Evolutionary conservation across 345 rosid species (phyloP).

Genomic region (Salix suchowensis): DNA sequence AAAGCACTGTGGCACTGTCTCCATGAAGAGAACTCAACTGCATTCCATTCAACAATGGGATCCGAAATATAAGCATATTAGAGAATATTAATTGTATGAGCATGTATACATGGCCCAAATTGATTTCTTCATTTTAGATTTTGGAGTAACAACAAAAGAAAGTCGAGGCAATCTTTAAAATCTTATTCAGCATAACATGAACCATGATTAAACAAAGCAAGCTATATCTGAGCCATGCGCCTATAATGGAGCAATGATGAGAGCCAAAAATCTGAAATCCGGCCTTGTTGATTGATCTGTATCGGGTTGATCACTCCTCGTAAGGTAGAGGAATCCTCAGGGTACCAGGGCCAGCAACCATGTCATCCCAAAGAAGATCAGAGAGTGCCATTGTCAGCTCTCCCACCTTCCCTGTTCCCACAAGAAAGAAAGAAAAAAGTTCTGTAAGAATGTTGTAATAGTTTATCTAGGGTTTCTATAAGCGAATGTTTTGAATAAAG

Average conservation of each 20-base stretch:
- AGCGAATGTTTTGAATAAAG: background rate
- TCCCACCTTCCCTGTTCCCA: constrained; percentile 53
- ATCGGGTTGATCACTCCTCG: constrained; percentile 2
- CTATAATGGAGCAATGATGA: background rate
- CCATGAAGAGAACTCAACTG: too few species aligned
- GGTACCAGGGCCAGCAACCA: constrained; percentile 49
- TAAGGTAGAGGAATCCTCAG: constrained; percentile 45
- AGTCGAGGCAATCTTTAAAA: background rate
- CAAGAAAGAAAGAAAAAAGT: background rate
- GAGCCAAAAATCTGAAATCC: background rate
- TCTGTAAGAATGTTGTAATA: background rate
- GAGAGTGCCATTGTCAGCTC: constrained; percentile 64
- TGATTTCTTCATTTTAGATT: background rate
- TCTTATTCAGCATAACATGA: constrained; percentile 6
- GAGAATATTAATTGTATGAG: too few species aligned
- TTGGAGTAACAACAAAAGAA: background rate
- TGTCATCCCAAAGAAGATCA: constrained; percentile 63
- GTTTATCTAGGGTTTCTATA: too few species aligned
- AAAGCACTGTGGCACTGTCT: too few species aligned
- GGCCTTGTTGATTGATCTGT: background rate
- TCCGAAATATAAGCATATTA: too few species aligned
- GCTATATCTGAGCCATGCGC: background rate
- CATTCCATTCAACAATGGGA: too few species aligned
- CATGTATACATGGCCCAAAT: background rate
- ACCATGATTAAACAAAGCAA: background rate